Conservation (phyloP, 2,329 filamentous ascomycete species). For the Phyllosticta citribraziliensis region DNA sequence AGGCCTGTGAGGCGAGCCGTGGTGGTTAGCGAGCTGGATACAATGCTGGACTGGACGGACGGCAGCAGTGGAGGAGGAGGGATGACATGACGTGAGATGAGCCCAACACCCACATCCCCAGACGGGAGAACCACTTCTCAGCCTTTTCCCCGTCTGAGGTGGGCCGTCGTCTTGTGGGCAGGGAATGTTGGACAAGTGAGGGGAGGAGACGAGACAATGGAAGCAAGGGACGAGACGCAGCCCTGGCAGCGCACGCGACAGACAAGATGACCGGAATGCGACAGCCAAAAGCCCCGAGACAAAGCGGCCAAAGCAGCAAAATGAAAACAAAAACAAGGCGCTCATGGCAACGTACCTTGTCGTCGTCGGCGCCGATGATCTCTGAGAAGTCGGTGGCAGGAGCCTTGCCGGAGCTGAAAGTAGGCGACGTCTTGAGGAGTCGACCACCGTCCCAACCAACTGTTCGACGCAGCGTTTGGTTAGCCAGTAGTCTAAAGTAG, state of each 20-base stretch:
- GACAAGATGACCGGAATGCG: background rate
- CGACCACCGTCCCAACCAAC: slow-evolving; percentile 7
- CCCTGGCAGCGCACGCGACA: background rate
- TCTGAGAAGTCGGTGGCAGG: slow-evolving; percentile 8
- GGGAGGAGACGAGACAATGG: background rate
- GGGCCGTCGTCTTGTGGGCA: background rate
- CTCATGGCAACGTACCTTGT: background rate
- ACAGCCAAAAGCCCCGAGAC: background rate
- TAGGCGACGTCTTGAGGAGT: slow-evolving; percentile 1
- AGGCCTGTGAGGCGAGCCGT: background rate
- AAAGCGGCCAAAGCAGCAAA: background rate
- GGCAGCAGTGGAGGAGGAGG: background rate
- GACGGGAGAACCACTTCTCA: background rate
- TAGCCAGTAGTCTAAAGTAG: background rate
- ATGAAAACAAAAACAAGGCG: background rate
- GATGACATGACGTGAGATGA: background rate
- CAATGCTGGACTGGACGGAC: background rate
- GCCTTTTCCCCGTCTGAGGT: background rate
- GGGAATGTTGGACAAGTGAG: background rate
- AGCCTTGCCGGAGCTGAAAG: slow-evolving; percentile 2
- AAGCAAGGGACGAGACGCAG: background rate
- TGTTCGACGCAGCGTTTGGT: background rate
- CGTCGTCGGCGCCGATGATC: slow-evolving; percentile 5
- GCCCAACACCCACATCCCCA: background rate
- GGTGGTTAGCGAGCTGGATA: background rate